Evolutionary conservation across 2,329 filamentous ascomycete species (phyloP).

Genomic region (Aaosphaeria pasadenensis): DNA sequence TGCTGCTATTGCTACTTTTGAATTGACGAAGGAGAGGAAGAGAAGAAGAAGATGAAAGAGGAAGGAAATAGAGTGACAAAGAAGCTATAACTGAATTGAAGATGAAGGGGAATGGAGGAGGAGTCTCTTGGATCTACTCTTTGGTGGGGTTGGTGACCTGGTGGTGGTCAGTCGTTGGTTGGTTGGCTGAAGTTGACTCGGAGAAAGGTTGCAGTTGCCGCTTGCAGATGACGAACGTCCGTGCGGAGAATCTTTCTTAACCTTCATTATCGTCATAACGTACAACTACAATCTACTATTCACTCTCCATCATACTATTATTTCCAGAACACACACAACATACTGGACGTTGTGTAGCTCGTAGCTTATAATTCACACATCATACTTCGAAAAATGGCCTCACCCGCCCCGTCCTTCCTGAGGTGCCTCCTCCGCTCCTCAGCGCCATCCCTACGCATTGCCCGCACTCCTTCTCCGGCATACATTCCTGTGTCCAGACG

Average conservation of each 20-base stretch:
- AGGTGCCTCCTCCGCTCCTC: conserved; percentile 18
- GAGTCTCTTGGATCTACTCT: background rate
- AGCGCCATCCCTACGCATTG: conserved; percentile 9
- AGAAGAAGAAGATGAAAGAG: background rate
- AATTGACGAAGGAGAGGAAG: background rate
- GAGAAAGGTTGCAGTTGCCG: conserved; percentile 8
- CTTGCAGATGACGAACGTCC: conserved; percentile 16
- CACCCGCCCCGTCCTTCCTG: conserved; percentile 15
- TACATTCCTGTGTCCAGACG: conserved; percentile 23
- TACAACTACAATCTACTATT: too few relatives aligned
- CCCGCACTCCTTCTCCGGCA: conserved; percentile 10
- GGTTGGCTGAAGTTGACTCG: background rate
- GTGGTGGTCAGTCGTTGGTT: too few relatives aligned
- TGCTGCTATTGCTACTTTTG: background rate
- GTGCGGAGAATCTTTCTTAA: background rate
- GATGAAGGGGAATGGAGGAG: background rate
- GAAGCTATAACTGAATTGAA: background rate
- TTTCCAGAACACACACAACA: too few relatives aligned
- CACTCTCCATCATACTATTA: too few relatives aligned
- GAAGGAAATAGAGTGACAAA: background rate
- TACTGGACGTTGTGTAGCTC: too few relatives aligned
- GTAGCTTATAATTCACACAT: too few relatives aligned
- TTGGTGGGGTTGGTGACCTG: too few relatives aligned
- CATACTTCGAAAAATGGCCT: too few relatives aligned
- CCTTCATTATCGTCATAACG: too few relatives aligned